phyloP scores from a whole-genome alignment of 2,329 filamentous ascomycete genomes.

The Colletotrichum sp. region DNA sequence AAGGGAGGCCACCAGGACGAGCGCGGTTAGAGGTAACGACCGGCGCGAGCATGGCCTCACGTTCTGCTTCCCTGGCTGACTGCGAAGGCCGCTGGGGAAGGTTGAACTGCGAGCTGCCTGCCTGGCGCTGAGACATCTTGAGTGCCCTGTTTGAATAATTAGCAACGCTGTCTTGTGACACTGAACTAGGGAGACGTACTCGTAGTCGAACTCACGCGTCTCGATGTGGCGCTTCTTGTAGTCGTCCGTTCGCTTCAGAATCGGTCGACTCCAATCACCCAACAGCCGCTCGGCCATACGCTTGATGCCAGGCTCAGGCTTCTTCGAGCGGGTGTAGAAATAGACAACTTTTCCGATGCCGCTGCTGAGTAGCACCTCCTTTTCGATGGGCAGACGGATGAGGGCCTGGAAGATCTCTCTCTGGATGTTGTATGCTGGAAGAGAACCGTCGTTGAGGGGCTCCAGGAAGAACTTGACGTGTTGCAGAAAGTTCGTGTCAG shows the following conservation, averaged over 20 bases:
- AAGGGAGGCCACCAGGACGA: slow-evolving; percentile 56
- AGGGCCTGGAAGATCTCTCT: slow-evolving; percentile 89
- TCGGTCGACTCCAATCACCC: slow-evolving; percentile 93
- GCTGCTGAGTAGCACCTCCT: slow-evolving; percentile 86
- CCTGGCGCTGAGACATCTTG: slow-evolving; percentile 54
- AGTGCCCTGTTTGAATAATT: slow-evolving; percentile 47
- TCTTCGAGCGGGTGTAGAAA: slow-evolving; percentile 96
- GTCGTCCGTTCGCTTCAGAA: slow-evolving; percentile 91
- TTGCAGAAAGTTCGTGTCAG: slow-evolving; percentile 93
- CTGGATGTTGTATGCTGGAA: slow-evolving; percentile 97
- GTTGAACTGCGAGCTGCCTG: slow-evolving; percentile 51
- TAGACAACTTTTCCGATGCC: slow-evolving; percentile 96
- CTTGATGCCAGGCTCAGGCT: slow-evolving; percentile 87
- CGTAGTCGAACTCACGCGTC: slow-evolving; percentile 67
- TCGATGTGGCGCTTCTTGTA: slow-evolving; percentile 83
- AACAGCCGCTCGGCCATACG: slow-evolving; percentile 91
- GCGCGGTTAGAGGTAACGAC: slow-evolving; percentile 60
- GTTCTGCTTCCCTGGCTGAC: slow-evolving; percentile 54
- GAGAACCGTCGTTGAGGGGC: slow-evolving; percentile 88
- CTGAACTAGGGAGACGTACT: slow-evolving; percentile 42
- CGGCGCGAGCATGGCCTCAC: slow-evolving; percentile 64
- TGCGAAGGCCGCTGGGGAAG: slow-evolving; percentile 53
- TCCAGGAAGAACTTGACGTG: slow-evolving; percentile 98
- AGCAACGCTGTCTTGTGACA: neutral
- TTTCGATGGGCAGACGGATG: slow-evolving; percentile 82